Evolutionary conservation across 2,329 filamentous ascomycete species (phyloP), one percentile per base, ranked within the genome.

Genomic region (Penicillium palitans): DNA sequence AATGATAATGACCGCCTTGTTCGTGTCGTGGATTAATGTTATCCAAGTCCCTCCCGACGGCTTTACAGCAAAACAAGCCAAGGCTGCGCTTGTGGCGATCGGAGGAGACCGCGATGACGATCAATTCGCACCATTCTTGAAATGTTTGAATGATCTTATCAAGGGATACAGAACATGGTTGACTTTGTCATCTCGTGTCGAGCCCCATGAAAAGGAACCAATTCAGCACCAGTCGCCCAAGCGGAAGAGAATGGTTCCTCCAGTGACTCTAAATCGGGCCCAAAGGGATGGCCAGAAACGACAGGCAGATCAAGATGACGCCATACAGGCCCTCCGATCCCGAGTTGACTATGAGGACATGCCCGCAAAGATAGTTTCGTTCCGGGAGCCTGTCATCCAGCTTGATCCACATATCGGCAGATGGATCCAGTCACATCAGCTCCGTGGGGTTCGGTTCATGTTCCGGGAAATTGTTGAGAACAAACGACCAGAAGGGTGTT

Each of bases 391-490:
- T 75, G 61, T 73, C 71, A 61, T 80, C 72, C 70, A 83, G 68
- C 76, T 96, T 51, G 81, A 90, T 64, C 73, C 82, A 0, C 73
- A 83, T 8, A 90, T 93, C 55, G 87, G 8, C 84, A 0, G 68
- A 67, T 10, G 8, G 79, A 78, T 96, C 61, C 93, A 95, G 67
- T 80, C 85, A 9, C 91, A 96, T 72, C 93, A 97, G 69, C 80
- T 96, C 47, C 81, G 85, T 1, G 93, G 93, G 1, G 85, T 96
- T 21, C 87, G 88, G 12, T 96, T 96, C 74, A 84, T 97, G 80
- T 97, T 93, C 91, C 87, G 91, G 64, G 89, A 93, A 62, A 79
- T 96, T 45, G 84, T 93, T 6, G 81, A 83, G 33, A 83, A 87
- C 55, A 77, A 81, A 4, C 77, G 79, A 6, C 81, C 82, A 19